phyloP scores from a whole-genome alignment of 768 basidiomycete species.

The Podaxis sp. region DNA sequence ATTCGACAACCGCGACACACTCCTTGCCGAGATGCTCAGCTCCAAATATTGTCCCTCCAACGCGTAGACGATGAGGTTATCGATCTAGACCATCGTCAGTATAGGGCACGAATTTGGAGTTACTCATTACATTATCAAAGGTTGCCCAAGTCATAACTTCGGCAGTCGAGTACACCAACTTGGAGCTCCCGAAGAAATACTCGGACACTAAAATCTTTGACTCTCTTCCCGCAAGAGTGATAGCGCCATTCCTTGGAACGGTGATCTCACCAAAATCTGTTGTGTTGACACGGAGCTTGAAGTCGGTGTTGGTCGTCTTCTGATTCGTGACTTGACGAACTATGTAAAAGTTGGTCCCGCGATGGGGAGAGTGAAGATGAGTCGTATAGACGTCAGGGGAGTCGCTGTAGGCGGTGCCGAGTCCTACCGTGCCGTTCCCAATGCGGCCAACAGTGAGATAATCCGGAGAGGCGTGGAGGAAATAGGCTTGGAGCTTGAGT shows the following conservation, averaged over 20 bases:
- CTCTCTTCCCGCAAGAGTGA: conserved; percentile 62
- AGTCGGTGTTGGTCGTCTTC: conserved; percentile 48
- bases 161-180: conserved; percentile 61
- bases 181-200: conserved; percentile 55
- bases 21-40: conserved; percentile 18
- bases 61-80: conserved; percentile 36
- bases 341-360: conserved; percentile 54
- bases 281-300: conserved; percentile 40
- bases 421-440: conserved; percentile 47
- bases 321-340: conserved; percentile 46
- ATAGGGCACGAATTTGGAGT: background rate
- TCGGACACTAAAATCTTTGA: conserved; percentile 64
- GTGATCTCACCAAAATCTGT: conserved; percentile 43
- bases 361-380: conserved; percentile 52
- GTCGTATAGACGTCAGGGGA: conserved; percentile 48
- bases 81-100: conserved; percentile 19
- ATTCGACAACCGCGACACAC: background rate
- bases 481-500: conserved; percentile 62
- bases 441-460: conserved; percentile 65
- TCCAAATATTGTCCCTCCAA: conserved; percentile 36
- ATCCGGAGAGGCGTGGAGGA: conserved; percentile 62
- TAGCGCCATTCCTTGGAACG: conserved; percentile 34
- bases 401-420: conserved; percentile 30
- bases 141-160: conserved; percentile 45
- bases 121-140: conserved; percentile 25